Evolutionary conservation across 768 basidiomycete species (phyloP), one percentile per base, ranked within the genome.

Genomic region (Boletus sp.): DNA sequence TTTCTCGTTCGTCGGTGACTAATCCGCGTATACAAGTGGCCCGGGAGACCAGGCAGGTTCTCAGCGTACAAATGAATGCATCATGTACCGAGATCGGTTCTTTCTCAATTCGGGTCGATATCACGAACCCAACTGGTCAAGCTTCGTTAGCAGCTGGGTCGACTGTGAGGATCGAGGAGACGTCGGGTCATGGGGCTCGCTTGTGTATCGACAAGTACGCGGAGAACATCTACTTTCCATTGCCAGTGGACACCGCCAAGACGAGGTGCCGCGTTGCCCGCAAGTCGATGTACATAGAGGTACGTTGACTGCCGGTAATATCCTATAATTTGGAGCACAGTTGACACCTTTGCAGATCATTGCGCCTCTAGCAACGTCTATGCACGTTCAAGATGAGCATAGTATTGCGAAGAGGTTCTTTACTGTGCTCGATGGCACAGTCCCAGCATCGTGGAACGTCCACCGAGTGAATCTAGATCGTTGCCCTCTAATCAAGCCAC

Each of bases 241-340:
- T 79, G 42, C 79, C 79, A 9, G 65, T 83, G 10, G 60, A 75
- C 32, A 70, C 71, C 5, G 54, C 59, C 19, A 68, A 69, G 15
- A 48, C 64, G 2, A 80, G 72, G 58, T 60, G 77, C 10, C 74
- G 80, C 5, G 59, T 84, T 33, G 83, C 83, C 9, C 74, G 83
- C 37, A 82, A 79, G 57, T 84, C 82, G 1, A 72, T 64, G 25
- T 85, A 80, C 53, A 66, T 84, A 5, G 74, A 71, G 64, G 72
- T 71, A 23, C 3, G 64, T 54, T 4, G 29, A 10, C 40, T 13
- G 4, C 17, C 15, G 8, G n/a, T 11, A n/a, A 25, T 13, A 15
- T 14, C 11, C 1, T 7, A 17, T 43, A 15, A 7, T 29, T 17
- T 5, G 11, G 13, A 37, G 4, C 33, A n/a, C 21, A 2, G 7